phyloP scores from a whole-genome alignment of 1,284 basidiomycete species.

The Puccinia novopanici region DNA sequence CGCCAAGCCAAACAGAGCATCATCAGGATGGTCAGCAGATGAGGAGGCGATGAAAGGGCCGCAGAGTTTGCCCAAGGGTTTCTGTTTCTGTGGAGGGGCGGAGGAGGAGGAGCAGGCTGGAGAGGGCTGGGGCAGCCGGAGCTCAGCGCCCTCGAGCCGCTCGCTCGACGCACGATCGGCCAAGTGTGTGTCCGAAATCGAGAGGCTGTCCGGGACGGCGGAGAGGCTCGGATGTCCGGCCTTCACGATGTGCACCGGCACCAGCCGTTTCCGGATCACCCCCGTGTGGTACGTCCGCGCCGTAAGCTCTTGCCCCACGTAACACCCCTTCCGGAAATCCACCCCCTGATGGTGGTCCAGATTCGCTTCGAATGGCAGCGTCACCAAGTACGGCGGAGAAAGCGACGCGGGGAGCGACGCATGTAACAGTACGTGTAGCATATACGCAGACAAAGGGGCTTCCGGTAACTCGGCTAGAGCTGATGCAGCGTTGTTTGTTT shows the following conservation, averaged over 20 bases:
- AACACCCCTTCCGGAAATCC: constrained; percentile 96
- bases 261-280: constrained; percentile 82
- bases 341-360: constrained; percentile 64
- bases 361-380: constrained; percentile 49
- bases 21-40: neutral
- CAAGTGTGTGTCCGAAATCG: constrained; percentile 1
- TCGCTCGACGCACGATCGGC: neutral
- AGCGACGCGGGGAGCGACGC: constrained; percentile 29
- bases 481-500: neutral
- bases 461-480: constrained; percentile 21
- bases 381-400: constrained; percentile 32
- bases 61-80: constrained; percentile 32
- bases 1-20: constrained; percentile 16
- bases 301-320: constrained; percentile 95
- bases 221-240: neutral
- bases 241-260: constrained; percentile 69
- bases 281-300: constrained; percentile 96
- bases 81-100: neutral
- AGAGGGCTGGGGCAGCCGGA: neutral
- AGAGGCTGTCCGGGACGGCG: neutral
- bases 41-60: constrained; percentile 22
- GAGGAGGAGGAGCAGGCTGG: neutral
- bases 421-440: constrained; percentile 25
- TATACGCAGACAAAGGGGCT: constrained; percentile 24
- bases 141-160: neutral